A percentile compares a stretch with the other conserved stretches of the same genome.
Evolutionary conservation across 2,329 filamentous ascomycete species (phyloP).

Genomic region (Ascochyta clinopodiicola): DNA sequence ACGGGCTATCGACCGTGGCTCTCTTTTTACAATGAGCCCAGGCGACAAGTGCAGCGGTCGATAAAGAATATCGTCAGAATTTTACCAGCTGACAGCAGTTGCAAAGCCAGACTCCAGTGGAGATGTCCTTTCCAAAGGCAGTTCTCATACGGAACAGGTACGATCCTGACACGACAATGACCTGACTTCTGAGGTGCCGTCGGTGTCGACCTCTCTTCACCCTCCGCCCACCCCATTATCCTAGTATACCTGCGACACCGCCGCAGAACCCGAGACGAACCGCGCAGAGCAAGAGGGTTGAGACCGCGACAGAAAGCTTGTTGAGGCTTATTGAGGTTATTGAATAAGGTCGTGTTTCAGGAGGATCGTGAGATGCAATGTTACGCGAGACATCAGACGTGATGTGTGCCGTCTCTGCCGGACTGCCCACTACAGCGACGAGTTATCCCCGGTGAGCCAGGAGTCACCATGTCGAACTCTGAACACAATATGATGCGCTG

Average conservation of each 20-base stretch:
- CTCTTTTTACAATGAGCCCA: no score
- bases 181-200: not conserved
- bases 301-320: conserved; percentile 18
- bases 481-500: not conserved
- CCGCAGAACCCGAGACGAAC: conserved; percentile 7
- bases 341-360: conserved; percentile 11
- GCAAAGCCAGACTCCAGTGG: not conserved
- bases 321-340: conserved; percentile 5
- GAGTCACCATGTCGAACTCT: not conserved
- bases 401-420: not conserved
- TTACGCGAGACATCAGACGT: conserved; percentile 6
- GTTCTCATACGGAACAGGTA: not conserved
- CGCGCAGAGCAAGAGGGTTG: not conserved
- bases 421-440: not conserved
- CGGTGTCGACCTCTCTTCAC: conserved; percentile 1
- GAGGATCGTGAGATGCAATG: conserved; percentile 6
- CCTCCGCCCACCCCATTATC: not conserved
- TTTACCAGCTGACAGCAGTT: no score
- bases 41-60: no score
- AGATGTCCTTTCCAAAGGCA: not conserved
- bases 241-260: not conserved
- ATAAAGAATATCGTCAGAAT: no score
- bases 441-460: conserved; percentile 1
- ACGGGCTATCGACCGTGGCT: no score
- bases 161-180: not conserved